Evolutionary conservation across 73 alveolate genomes (phyloP), one percentile per base, ranked within the genome.

Genomic region (Tetrahymena elliotti): DNA sequence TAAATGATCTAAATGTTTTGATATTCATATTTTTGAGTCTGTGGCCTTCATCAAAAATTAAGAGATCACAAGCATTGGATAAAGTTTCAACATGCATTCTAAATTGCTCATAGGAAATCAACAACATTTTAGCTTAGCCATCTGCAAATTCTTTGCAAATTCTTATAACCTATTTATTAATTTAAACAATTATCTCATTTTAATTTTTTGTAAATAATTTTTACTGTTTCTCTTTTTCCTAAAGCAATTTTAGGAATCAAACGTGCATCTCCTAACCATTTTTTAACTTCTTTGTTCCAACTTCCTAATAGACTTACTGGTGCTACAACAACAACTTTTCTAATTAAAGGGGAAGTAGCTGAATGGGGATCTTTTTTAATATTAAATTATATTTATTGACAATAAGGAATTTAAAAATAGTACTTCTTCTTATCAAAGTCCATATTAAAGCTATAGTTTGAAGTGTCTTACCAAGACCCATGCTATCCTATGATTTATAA

Each of bases 41-140:
- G 53, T 98, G 99, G 6, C 99, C 99, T 94, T 98, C 99, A 97
- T 98, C 99, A 68, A 98, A 97, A 47, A 98, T 97, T 24, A 98
- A 88, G 33, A 98, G 92, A 92, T 98, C 99, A 24, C 93, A 47
- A 38, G 84, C 82, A 20, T 96, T 83, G 31, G 83, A 93, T 35
- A 96, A 38, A 18, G 52, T 93, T 24, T 94, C 96, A 24, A 82
- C 83, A 84, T 84, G 82, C 52, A 52, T 94, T 40, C 96, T 37
- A 52, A 96, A 96, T 20, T 93, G 38, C 35, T 96, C 97, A 84
- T 96, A 96, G 1, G 96, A 84, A 33, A 95, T 94, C 8, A 96
- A 33, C 31, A 96, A 52, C 84, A 94, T 54, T 40, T 84, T 38
- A 53, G 54, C 36, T 27, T 9, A 40, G 22, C 94, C 39, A 37